Base-by-base conservation (phyloP, 768 basidiomycete genomes). In the Amanita subjunquillea region DNA sequence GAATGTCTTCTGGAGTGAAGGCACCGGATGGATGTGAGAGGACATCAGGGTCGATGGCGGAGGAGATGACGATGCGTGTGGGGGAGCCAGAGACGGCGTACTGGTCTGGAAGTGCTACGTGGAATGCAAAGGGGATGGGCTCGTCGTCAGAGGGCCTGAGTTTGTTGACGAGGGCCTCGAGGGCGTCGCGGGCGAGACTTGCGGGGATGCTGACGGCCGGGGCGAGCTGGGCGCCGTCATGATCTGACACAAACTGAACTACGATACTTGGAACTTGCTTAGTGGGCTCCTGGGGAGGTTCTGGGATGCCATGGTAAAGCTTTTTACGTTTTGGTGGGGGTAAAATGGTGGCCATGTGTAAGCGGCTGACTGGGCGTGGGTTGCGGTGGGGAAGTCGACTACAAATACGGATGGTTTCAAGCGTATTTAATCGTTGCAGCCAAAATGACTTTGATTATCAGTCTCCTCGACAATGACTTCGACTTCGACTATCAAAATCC, bases 221-320 rank as follows among this genome's bases (percentile, higher is more conserved):
- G 22, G 92, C 94, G 20, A 98, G 72, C 3, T 82, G 69, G 53
- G 73, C 70, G 0, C 85, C 91, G 66, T 94, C 87, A 48, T 93
- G 86, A 54, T 94, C 90, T 3, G 86, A 87, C 25, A 93, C 83
- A 64, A 98, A 97, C 62, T 95, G 91, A 20, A 96, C 92, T 13
- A 97, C 77, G 53, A 98, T 71, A 56, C 84, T 83, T 4, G 30
- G 42, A 0, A 82, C 59, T n/a, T 67, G 64, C 38, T 39, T 65
- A 13, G 65, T 59, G 3, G 67, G 64, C 53, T 80, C 78, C 54
- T 72, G 73, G 36, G 73, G 78, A 25, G 85, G 85, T 55, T 81
- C 79, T 56, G 82, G 78, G 15, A 85, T 67, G 3, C 85, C 87
- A 59, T 91, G 82, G 66, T 88, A 85, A 38, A 82, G 9, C 10